Base-by-base conservation (phyloP, 148 eudicot genomes). In the Cornus suecica region DNA sequence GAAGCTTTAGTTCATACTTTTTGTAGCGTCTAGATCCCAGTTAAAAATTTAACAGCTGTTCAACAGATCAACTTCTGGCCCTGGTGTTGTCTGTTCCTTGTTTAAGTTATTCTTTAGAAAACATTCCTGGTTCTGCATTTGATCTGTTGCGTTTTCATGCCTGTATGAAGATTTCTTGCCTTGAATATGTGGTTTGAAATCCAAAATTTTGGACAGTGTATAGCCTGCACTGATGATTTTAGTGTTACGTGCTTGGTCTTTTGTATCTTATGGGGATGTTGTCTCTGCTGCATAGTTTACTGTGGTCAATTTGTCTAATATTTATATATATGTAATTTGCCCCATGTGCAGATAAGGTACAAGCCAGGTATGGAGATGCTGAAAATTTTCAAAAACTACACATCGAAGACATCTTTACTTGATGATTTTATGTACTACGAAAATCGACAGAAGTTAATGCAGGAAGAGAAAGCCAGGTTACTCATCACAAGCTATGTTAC, bases 371-470 rank as follows among this genome's bases (percentile, higher is more conserved):
- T 90, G 69, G 99, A 95, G 81, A 95, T 95, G 97, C 88, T 95
- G 73, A 91, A 78, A 78, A 78, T 92, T 72, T 92, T 87, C 76
- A 92, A 88, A 78, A 84, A 86, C 83, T 83, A 83, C 77, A 30
- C 84, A n/a, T 70, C 85, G 26, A 95, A 84, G 88, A 91, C 99
- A 42, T 92, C 97, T 69, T 73, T 95, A 83, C 82, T 95, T 41
- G 99, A 95, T 76, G 99, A 95, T 77, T 92, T 95, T 77, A 84
- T 91, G 93, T 95, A 95, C 78, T 95, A 95, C 60, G 99, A 92
- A 74, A 86, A 91, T 65, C 89, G 99, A 18, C 97, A 95, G 86
- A 91, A 85, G 78, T 80, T 92, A 41, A 81, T 95, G 90, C 87
- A 79, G 76, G 97, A 92, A 70, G 99, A 92, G 81, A 92, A 88